These are phyloP conservation scores for Leccinum rimulosum DNA, from an alignment of 768 basidiomycete species.

Conservation along the genomic window DNA sequence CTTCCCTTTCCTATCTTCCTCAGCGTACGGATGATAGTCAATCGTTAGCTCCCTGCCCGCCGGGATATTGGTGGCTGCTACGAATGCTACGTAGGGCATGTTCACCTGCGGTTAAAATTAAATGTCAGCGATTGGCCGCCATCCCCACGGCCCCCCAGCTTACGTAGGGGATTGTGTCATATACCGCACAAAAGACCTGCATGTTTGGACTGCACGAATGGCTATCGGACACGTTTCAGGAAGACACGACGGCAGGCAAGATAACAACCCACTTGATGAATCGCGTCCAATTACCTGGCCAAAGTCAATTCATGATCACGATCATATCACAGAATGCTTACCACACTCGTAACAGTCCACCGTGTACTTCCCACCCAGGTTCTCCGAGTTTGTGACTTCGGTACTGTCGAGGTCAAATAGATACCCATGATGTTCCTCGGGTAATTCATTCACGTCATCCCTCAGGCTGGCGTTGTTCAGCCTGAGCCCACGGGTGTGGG, in stretches of 20 bases:
- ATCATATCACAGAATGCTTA: slow-evolving; percentile 26
- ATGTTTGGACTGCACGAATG: slow-evolving; percentile 69
- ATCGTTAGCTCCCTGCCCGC: slow-evolving; percentile 58
- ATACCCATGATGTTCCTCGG: slow-evolving; percentile 42
- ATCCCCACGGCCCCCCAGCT: not conserved
- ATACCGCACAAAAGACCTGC: slow-evolving; percentile 55
- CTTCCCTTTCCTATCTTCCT: slow-evolving; percentile 25
- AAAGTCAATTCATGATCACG: slow-evolving; percentile 6
- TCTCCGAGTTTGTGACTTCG: slow-evolving; percentile 38
- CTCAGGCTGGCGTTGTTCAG: slow-evolving; percentile 37
- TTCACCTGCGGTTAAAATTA: slow-evolving; percentile 40
- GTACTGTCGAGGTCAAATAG: slow-evolving; percentile 65
- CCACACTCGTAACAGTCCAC: slow-evolving; percentile 56
- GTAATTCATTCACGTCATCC: slow-evolving; percentile 38
- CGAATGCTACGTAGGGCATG: slow-evolving; percentile 62
- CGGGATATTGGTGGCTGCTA: slow-evolving; percentile 45
- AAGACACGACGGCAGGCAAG: not conserved
- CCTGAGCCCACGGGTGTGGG: not conserved
- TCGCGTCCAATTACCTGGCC: slow-evolving; percentile 70
- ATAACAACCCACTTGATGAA: slow-evolving; percentile 60
- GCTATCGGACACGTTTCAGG: slow-evolving; percentile 34
- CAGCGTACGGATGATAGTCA: slow-evolving; percentile 55
- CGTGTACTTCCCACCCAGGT: slow-evolving; percentile 39
- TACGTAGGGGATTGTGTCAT: slow-evolving; percentile 59
- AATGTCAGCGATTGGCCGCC: not conserved